These are phyloP conservation scores for Phialophora macrospora DNA, from an alignment of 2,329 filamentous ascomycete species.

Conservation along the genomic window DNA sequence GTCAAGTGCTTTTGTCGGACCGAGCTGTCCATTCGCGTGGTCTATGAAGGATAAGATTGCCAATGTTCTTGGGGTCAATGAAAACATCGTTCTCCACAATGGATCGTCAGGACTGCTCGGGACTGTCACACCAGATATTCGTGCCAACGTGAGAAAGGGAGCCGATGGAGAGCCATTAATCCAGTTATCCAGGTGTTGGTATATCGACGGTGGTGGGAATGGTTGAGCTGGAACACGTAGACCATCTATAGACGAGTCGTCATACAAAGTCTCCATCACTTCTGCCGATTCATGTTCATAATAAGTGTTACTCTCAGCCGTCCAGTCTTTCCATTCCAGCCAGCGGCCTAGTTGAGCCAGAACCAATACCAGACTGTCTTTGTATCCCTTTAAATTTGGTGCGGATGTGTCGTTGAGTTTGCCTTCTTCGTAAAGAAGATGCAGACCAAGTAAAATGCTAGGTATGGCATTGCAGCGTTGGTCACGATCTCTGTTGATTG, in stretches of 20 bases:
- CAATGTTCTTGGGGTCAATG: conserved; percentile 30
- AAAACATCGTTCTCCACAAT: conserved; percentile 11
- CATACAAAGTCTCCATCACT: conserved; percentile 61
- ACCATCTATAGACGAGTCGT: conserved; percentile 55
- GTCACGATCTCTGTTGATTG: conserved; percentile 57
- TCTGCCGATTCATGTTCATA: conserved; percentile 66
- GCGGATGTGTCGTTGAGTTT: conserved; percentile 73
- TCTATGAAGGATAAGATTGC: conserved; percentile 26
- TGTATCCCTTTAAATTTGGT: conserved; percentile 48
- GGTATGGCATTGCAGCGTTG: conserved; percentile 68
- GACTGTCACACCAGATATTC: conserved; percentile 48
- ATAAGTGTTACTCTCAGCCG: conserved; percentile 56
- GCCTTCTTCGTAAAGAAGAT: conserved; percentile 85
- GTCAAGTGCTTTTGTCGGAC: conserved; percentile 20
- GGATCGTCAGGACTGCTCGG: conserved; percentile 11
- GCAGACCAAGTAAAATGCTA: conserved; percentile 73
- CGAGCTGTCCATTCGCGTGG: background rate
- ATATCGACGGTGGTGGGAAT: conserved; percentile 64
- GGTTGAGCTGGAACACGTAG: conserved; percentile 55
- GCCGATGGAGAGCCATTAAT: conserved; percentile 40
- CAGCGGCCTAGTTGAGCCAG: conserved; percentile 81
- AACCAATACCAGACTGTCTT: conserved; percentile 68
- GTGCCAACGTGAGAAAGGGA: conserved; percentile 58
- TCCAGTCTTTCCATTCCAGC: conserved; percentile 75
- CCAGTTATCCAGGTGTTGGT: conserved; percentile 54